Base-by-base conservation (phyloP, 371 early-diverging fungal species). In the Mortierella sp. region DNA sequence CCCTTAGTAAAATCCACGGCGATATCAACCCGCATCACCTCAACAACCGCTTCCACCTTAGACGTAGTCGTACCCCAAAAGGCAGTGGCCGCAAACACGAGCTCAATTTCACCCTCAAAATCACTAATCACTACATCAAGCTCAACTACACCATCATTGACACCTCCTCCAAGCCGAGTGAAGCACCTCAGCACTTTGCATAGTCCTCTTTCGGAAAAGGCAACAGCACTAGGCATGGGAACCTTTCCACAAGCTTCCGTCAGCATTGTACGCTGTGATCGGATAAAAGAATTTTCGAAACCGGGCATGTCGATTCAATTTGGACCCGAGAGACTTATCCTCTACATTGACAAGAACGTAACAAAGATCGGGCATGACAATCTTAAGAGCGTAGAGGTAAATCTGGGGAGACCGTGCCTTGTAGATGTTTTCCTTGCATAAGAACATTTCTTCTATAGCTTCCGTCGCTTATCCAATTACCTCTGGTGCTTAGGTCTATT, bases 221-320 rank as follows among this genome's bases (percentile, higher is more conserved):
- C 51, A 12, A 19, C 23, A 9, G 50, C 56, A 17, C 41, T 72
- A 17, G 72, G 72, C 11, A 48, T 58, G 37, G 72, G 72, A 4
- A 53, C 49, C 14, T 72, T 66, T 34, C 72, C 72, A 28, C 62
- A 57, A 26, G 67, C 67, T 7, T 24, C 49, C 4, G n/a, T 72
- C n/a, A 37, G 34, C 2, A 43, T 21, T 9, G 54, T 72, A 31
- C 62, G 62, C 24, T 24, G 60, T 3, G 67, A 52, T 3, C 30
- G 28, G 21, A 46, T 37, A 23, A 19, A 34, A 6, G 72, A 72
- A 27, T 51, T 61, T 28, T 60, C n/a, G 6, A 47, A 48, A 6
- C 49, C 51, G 28, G 49, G 53, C 15, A 72, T 72, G 72, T 12
- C 39, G 19, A 52, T 72, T 17, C 72, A 72, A n/a, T 58, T 72